A percentile compares a stretch with the other conserved stretches of the same genome.
phyloP scores from a whole-genome alignment of 2,329 filamentous ascomycete species.

The Parastagonospora avenae region DNA sequence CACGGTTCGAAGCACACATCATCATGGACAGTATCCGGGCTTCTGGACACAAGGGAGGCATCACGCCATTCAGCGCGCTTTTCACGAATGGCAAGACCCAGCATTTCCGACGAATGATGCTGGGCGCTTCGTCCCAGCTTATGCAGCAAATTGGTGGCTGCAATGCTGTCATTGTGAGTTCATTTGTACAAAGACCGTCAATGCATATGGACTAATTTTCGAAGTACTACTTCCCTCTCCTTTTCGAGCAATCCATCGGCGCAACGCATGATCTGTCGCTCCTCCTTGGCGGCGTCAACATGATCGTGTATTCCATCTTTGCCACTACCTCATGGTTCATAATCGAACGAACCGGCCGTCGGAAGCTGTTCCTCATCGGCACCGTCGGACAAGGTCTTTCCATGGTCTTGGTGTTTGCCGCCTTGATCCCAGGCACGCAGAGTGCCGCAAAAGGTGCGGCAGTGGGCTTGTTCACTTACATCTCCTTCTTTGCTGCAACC shows the following conservation, averaged over 20 bases:
- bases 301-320: constrained; percentile 62
- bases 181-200: too few species aligned
- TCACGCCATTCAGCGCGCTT: constrained; percentile 57
- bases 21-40: constrained; percentile 64
- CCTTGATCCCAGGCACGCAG: constrained; percentile 42
- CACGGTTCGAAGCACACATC: constrained; percentile 65
- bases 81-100: constrained; percentile 68
- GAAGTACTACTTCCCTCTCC: constrained; percentile 49
- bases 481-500: constrained; percentile 68
- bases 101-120: constrained; percentile 67
- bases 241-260: constrained; percentile 59
- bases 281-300: constrained; percentile 56
- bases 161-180: constrained; percentile 46
- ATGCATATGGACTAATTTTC: too few species aligned
- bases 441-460: constrained; percentile 52
- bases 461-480: constrained; percentile 69
- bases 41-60: constrained; percentile 48
- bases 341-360: constrained; percentile 64
- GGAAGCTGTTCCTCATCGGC: constrained; percentile 51
- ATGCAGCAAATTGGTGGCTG: constrained; percentile 40
- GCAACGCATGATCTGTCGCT: constrained; percentile 48
- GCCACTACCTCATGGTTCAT: constrained; percentile 66
- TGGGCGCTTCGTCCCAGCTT: constrained; percentile 58
- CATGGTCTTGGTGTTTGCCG: constrained; percentile 53
- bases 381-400: constrained; percentile 59